A percentile compares a stretch with the other conserved stretches of the same genome.
These are phyloP conservation scores for Cadophora sp. DNA, from an alignment of 2,329 filamentous ascomycete species.

Conservation along the genomic window DNA sequence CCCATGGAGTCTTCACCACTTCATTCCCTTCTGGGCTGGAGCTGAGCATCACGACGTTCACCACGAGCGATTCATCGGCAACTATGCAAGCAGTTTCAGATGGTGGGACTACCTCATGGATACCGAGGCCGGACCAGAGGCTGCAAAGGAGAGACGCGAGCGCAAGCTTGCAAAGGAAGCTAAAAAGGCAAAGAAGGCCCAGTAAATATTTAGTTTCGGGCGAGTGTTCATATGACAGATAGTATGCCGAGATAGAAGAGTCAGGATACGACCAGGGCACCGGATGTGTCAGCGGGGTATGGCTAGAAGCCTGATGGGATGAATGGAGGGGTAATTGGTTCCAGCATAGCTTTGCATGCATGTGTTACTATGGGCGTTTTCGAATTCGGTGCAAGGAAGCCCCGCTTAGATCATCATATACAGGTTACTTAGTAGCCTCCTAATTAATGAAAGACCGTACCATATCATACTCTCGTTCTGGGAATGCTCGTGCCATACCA, in stretches of 20 bases:
- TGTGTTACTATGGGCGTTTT: conserved; percentile 26
- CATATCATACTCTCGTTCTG: not conserved
- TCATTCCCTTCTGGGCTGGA: conserved; percentile 97
- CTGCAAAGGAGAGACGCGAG: conserved; percentile 82
- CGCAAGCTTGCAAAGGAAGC: conserved; percentile 69
- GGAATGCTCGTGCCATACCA: not conserved
- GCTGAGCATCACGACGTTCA: conserved; percentile 96
- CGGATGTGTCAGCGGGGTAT: not conserved
- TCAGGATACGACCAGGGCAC: not conserved
- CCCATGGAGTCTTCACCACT: conserved; percentile 94
- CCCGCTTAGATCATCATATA: conserved; percentile 24
- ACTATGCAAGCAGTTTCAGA: conserved; percentile 96
- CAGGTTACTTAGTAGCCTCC: conserved; percentile 16
- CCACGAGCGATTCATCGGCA: conserved; percentile 98
- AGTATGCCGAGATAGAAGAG: not conserved
- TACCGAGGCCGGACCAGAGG: conserved; percentile 90
- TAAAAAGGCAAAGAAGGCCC: conserved; percentile 72
- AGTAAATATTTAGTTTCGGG: conserved; percentile 30
- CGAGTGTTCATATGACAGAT: conserved; percentile 29
- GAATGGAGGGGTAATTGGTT: conserved; percentile 14
- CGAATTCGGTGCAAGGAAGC: conserved; percentile 26
- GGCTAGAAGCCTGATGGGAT: conserved; percentile 7
- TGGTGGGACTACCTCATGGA: conserved; percentile 98
- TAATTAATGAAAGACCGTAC: conserved; percentile 29
- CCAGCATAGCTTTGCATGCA: conserved; percentile 16